These are phyloP conservation scores for Stephanodiscus triporus DNA, from an alignment of 108 stramenopile genomes.

Conservation along the genomic window DNA sequence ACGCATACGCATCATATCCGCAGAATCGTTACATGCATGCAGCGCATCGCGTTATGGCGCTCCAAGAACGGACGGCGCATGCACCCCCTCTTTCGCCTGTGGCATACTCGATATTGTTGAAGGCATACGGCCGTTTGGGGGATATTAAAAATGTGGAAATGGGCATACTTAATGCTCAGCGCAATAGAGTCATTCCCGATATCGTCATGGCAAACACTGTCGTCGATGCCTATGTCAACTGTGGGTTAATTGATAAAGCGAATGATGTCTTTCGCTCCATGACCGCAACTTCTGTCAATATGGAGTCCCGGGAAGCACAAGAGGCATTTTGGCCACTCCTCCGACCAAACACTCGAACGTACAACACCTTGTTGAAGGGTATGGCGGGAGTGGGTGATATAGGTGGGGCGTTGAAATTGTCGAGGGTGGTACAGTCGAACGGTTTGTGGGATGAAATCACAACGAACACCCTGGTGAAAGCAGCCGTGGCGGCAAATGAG, in stretches of 20 bases:
- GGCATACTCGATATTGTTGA: constrained; percentile 78
- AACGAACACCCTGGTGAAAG: constrained; percentile 82
- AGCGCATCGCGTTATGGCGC: constrained; percentile 71
- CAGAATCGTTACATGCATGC: constrained; percentile 62
- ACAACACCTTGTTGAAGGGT: constrained; percentile 83
- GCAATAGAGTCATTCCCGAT: constrained; percentile 59
- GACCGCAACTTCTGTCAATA: constrained; percentile 9
- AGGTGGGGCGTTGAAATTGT: constrained; percentile 50
- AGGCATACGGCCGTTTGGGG: constrained; percentile 68
- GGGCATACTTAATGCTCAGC: constrained; percentile 55
- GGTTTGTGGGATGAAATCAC: constrained; percentile 80
- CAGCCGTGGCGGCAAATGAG: constrained; percentile 60
- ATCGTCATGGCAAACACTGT: constrained; percentile 73
- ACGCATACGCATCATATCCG: constrained; percentile 50
- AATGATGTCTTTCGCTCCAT: constrained; percentile 55
- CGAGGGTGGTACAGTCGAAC: constrained; percentile 48
- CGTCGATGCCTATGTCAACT: constrained; percentile 83
- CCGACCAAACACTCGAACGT: constrained; percentile 66
- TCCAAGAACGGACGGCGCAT: constrained; percentile 66
- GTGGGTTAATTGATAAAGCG: constrained; percentile 63
- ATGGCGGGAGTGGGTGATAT: constrained; percentile 57
- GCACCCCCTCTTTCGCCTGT: constrained; percentile 74
- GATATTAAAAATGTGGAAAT: constrained; percentile 69
- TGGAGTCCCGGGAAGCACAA: constrained; percentile 3
- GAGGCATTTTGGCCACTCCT: constrained; percentile 44